Percentiles rank a stretch among this genome's conserved stretches.
Conservation (phyloP, 495 filamentous ascomycete species). For the Daldinia vernicosa region DNA sequence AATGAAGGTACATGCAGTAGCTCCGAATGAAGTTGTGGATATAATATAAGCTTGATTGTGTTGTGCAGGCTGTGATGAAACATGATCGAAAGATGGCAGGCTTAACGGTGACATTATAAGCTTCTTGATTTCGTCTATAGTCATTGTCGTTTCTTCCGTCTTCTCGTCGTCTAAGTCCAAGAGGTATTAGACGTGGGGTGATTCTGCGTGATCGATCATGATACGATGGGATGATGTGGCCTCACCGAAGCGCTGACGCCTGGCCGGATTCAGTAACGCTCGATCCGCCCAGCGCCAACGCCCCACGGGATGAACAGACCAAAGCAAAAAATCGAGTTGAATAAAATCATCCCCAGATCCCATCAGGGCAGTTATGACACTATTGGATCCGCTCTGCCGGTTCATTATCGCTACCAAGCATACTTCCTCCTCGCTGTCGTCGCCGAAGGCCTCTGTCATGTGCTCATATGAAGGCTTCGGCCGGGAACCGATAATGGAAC, state of each 20-base stretch:
- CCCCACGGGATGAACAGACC: constrained; percentile 31
- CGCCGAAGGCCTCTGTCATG: constrained; percentile 33
- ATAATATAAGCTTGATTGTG: constrained; percentile 28
- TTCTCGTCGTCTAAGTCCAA: constrained; percentile 32
- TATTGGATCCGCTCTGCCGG: constrained; percentile 25
- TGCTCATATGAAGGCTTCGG: constrained; percentile 11
- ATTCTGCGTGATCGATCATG: constrained; percentile 30
- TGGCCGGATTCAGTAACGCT: constrained; percentile 35
- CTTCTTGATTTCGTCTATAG: constrained; percentile 21
- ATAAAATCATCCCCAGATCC: constrained; percentile 30
- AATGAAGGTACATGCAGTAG: constrained; percentile 39
- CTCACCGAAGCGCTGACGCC: constrained; percentile 36
- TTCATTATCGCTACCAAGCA: constrained; percentile 37
- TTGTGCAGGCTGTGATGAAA: constrained; percentile 39
- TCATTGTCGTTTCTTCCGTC: constrained; percentile 12
- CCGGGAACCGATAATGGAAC: neutral
- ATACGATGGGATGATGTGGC: constrained; percentile 38
- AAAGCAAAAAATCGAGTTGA: constrained; percentile 17
- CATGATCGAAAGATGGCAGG: constrained; percentile 23
- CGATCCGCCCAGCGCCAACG: constrained; percentile 12
- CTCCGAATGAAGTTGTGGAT: constrained; percentile 13
- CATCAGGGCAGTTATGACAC: constrained; percentile 18
- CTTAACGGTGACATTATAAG: constrained; percentile 38
- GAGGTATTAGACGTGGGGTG: constrained; percentile 26
- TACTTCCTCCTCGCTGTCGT: constrained; percentile 20